Base-by-base conservation (phyloP, 163 green algal species). In the Prototheca cutis region DNA sequence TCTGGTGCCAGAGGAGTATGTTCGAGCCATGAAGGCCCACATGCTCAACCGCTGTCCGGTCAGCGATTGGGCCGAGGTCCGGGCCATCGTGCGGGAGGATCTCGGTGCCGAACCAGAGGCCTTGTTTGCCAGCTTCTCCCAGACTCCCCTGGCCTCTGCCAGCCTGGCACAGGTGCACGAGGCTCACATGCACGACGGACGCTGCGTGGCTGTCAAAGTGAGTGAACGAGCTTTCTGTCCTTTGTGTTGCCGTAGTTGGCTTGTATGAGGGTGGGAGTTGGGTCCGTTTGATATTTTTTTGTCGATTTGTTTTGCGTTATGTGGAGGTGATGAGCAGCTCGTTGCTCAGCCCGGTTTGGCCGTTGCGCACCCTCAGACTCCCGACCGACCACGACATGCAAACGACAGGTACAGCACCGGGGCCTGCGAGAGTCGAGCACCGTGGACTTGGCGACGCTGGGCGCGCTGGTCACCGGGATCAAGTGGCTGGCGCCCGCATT, bases 81-180 rank as follows among this genome's bases (percentile, higher is more conserved):
- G 29, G 6, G 19, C 29, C 21, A 52, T 66, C 2, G 25, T 94
- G 2, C 13, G 34, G 23, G 70, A 86, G 30, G 87, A 95, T 56
- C 65, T 95, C 29, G 85, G 87, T 0, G 53, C 55, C 18, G 51
- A 72, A 1, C 78, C 75, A 4, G 71, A 88, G 54, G 40, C 76
- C 59, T 54, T 93, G 25, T 96, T 90, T 60, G 62, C 63, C 4
- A 49, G 32, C 36, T 88, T 96, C 55, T 71, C 81, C 2, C 45
- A 56, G 0, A 55, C 55, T 8, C 86, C 89, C n/a, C 76, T 95
- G 23, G 89, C 89, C 21, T 83, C 69, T 27, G 89, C 89, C 17
- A 93, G 83, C 8, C 78, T 95, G n/a, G 89, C 89, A 15, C 87
- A 95, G 82, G 88, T 96, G 27, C 88, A 96, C 58, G 67, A 74